Conservation (phyloP, 495 filamentous ascomycete genomes). For the Aspergillus funiculosus region DNA sequence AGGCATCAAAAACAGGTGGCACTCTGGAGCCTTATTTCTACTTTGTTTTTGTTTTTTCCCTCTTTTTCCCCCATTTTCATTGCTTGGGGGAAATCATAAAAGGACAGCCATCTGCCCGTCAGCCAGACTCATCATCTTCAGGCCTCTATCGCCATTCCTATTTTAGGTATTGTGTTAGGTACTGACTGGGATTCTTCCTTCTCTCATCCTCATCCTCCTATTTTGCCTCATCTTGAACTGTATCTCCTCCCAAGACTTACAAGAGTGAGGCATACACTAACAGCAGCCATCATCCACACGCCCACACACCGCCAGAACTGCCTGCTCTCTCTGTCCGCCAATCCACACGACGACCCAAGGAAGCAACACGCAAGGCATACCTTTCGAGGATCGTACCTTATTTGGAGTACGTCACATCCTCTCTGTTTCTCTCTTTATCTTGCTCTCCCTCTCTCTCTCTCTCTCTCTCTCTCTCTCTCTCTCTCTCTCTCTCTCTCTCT, state of each 20-base stretch:
- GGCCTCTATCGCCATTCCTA: no score
- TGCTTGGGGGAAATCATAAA: not conserved
- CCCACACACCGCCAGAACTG: slow-evolving; percentile 13
- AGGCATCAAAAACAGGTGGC: not conserved
- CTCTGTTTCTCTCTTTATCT: slow-evolving; percentile 1
- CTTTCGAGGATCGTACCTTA: not conserved
- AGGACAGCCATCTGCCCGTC: not conserved
- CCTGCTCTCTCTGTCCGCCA: not conserved
- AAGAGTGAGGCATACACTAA: no score
- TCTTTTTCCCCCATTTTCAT: not conserved
- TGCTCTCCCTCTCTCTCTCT: not conserved
- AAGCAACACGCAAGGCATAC: slow-evolving; percentile 7
- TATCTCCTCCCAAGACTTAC: no score
- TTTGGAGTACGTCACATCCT: slow-evolving; percentile 4
- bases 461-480: not conserved
- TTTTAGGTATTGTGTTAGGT: no score
- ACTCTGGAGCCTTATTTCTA: not conserved
- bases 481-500: not conserved
- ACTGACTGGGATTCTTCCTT: not conserved
- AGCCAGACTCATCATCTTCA: no score
- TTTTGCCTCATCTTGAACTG: not conserved
- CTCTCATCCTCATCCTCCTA: not conserved
- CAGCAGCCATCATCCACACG: not conserved
- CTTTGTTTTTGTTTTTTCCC: not conserved
- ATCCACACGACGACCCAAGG: not conserved